Percentiles rank a stretch among this genome's conserved stretches.
These are phyloP conservation scores for Cladophialophora exuberans DNA, from an alignment of 2,329 filamentous ascomycete species.

Conservation along the genomic window DNA sequence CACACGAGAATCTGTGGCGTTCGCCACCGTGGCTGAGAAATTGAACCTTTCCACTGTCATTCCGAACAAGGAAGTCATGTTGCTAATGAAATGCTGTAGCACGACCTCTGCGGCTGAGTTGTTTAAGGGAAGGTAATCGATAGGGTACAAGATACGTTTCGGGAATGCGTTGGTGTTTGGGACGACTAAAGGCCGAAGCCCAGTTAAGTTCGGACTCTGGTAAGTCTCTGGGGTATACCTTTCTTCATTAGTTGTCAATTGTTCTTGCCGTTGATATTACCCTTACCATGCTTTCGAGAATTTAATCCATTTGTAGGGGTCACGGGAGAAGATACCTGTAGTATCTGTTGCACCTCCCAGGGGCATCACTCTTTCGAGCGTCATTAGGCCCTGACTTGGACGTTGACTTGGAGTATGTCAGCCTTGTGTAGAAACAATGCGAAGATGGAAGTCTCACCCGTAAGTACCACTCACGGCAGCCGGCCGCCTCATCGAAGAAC, in stretches of 20 bases:
- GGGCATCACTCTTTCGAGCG: conserved; percentile 48
- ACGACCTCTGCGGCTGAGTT: conserved; percentile 6
- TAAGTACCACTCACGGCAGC: conserved; percentile 48
- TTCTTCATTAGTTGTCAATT: background rate
- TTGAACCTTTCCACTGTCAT: conserved; percentile 12
- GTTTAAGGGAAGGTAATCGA: conserved; percentile 12
- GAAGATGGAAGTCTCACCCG: conserved; percentile 32
- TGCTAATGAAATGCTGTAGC: conserved; percentile 4
- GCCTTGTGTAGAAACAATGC: background rate
- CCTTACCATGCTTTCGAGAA: conserved; percentile 13
- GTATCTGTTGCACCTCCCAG: conserved; percentile 50
- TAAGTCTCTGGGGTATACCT: conserved; percentile 14
- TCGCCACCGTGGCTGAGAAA: conserved; percentile 3
- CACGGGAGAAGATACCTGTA: conserved; percentile 46
- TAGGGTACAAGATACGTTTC: conserved; percentile 8
- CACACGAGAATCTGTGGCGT: conserved; percentile 9
- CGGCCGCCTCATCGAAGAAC: conserved; percentile 52
- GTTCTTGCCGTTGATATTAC: background rate
- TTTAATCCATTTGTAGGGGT: conserved; percentile 29
- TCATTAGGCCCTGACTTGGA: conserved; percentile 46
- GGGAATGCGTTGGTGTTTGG: background rate
- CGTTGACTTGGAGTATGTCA: conserved; percentile 29
- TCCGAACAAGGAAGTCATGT: conserved; percentile 1
- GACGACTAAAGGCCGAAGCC: background rate
- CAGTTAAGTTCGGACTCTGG: conserved; percentile 4